Base-by-base conservation (phyloP, 176 grass and related monocot genomes). In the Oryza longistaminata region DNA sequence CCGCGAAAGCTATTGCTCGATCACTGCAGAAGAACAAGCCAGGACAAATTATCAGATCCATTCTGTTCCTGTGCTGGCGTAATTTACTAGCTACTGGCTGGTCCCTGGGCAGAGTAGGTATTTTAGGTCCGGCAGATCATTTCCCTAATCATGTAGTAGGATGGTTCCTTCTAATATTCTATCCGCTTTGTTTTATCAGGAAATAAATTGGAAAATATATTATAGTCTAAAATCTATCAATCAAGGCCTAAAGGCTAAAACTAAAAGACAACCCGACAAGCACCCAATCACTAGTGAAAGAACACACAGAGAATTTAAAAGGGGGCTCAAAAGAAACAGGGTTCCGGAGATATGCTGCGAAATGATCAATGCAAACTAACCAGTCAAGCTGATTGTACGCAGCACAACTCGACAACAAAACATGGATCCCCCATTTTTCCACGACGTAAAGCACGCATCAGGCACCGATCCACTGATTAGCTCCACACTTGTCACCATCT, bases 391-490 rank as follows among this genome's bases (percentile, higher is more conserved):
- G 74, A 33, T 43, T 75, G 71, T 74, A 87, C 26, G 81, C 70
- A 71, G n/a, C 58, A 66, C 85, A 76, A 84, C 81, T 90, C 85
- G 80, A 90, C 85, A 90, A 74, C 49, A 74, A 80, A 81, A 79
- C 85, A 80, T 66, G 70, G 62, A 52, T 78, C 64, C 21, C 3
- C 74, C 31, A 52, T 61, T 87, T 90, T 73, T 87, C 89, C 76
- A 87, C 70, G 24, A 71, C 65, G 50, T 40, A 87, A 80, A 87
- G 81, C 75, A 76, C 64, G 70, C 74, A 66, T 64, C 70, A 70
- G 89, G 87, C 76, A 84, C 27, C 7, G 42, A 76, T 70, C 71
- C 82, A 87, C 81, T 91, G 89, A 87, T 91, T 91, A 81, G 64
- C 85, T 71, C 81, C 70, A 35, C 64, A 35, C 31, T 81, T 87